Evolutionary conservation across 2,329 filamentous ascomycete species (phyloP).

Genomic region (Esteya vermicola): DNA sequence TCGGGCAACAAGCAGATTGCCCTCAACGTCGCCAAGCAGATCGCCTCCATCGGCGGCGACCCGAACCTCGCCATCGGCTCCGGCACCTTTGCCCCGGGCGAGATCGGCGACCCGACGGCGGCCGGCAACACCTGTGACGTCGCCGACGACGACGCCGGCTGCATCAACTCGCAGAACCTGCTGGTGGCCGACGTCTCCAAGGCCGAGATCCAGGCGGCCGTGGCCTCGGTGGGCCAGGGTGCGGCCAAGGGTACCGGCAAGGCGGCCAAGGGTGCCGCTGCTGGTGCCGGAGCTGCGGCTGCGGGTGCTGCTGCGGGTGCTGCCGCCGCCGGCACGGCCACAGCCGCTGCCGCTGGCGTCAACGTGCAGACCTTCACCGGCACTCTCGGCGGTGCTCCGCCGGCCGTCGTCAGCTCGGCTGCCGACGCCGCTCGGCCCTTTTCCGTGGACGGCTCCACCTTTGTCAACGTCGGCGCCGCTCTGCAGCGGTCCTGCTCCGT

Average conservation of each 20-base stretch:
- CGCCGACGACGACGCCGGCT: constrained; percentile 31
- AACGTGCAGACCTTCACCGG: constrained; percentile 27
- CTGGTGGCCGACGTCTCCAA: constrained; percentile 39
- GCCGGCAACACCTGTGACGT: constrained; percentile 40
- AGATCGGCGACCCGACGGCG: constrained; percentile 22
- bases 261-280: constrained; percentile 11
- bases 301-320: constrained; percentile 8
- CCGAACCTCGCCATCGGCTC: constrained; percentile 44
- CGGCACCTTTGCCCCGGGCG: constrained; percentile 49
- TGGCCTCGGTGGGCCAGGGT: constrained; percentile 24
- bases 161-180: constrained; percentile 39
- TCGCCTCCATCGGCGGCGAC: constrained; percentile 47
- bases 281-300: constrained; percentile 10
- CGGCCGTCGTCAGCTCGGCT: constrained; percentile 19
- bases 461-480: constrained; percentile 25
- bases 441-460: constrained; percentile 22
- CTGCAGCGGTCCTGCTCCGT: constrained; percentile 28
- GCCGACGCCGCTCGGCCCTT: constrained; percentile 19
- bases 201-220: constrained; percentile 39
- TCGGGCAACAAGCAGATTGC: constrained; percentile 45
- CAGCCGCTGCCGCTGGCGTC: constrained; percentile 1
- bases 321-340: constrained; percentile 5
- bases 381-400: constrained; percentile 24
- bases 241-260: constrained; percentile 11
- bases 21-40: constrained; percentile 43